Percentiles rank a stretch among this genome's conserved stretches.
Evolutionary conservation across 2,329 filamentous ascomycete genomes (phyloP).

Genomic region (Epichloe elymi): DNA sequence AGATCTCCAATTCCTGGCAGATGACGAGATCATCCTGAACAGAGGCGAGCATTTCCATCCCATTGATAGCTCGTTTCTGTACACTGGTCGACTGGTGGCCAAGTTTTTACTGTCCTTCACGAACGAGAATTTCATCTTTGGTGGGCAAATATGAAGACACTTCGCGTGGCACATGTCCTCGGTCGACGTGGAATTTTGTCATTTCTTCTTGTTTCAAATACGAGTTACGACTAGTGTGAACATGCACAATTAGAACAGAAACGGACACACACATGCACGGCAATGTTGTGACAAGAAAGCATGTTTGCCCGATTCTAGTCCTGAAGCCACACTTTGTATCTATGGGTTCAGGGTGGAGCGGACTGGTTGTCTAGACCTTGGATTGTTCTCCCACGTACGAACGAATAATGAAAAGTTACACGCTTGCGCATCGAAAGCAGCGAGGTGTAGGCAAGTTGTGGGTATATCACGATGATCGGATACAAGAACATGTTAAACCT

Average conservation of each 20-base stretch:
- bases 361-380: constrained; percentile 55
- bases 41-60: constrained; percentile 32
- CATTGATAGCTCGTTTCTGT: constrained; percentile 34
- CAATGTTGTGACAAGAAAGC: constrained; percentile 3
- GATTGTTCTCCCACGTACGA: constrained; percentile 52
- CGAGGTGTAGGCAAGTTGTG: constrained; percentile 51
- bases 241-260: neutral
- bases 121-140: constrained; percentile 36
- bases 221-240: neutral
- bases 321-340: constrained; percentile 40
- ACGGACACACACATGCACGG: neutral
- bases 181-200: neutral
- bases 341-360: constrained; percentile 52
- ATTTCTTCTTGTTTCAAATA: neutral
- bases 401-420: constrained; percentile 44
- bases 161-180: neutral
- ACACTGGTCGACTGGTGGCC: constrained; percentile 38
- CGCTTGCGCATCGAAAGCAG: constrained; percentile 42
- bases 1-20: constrained; percentile 29
- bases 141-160: constrained; percentile 11
- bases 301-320: constrained; percentile 54
- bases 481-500: neutral
- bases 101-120: constrained; percentile 43
- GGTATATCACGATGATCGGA: constrained; percentile 15
- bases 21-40: constrained; percentile 33